Evolutionary conservation across 768 basidiomycete genomes (phyloP), one percentile per base, ranked within the genome.

Genomic region (Leccinum fibrillosum): DNA sequence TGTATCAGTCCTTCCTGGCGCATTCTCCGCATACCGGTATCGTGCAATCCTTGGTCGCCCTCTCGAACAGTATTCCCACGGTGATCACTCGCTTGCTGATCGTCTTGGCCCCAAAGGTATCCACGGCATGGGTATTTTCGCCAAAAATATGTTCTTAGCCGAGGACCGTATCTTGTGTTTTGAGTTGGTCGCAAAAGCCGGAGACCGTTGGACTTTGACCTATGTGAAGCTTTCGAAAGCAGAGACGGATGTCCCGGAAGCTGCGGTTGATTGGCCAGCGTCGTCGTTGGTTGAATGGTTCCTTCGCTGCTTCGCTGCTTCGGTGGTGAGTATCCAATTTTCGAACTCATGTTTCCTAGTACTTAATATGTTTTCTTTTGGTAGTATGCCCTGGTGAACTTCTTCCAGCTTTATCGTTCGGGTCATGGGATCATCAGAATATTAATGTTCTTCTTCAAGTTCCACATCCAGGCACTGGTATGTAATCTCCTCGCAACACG

Each of bases 121-220:
- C 55, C 86, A 96, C 61, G 94, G 94, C 48, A 97, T 97, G 95
- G 88, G 89, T 72, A 95, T 97, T 66, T 96, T 97, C 78, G 93
- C 92, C 35, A 96, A 95, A 77, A 96, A 95, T 73, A 89, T 87
- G 86, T 86, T 86, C 77, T 75, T 90, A 68, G 93, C 93, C 56
- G 94, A 95, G 76, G 94, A 96, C 79, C 91, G 95, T 78, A 98
- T 98, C 63, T 81, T 98, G 26, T 98, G 95, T 75, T 98, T 98
- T 75, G 95, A 98, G 72, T 80, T 98, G 54, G 94, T 95, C 21
- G 94, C 95, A 11, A 98, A 98, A 74, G 86, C 83, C 1, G 82
- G 82, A 44, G 91, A 92, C 62, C 78, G 82, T 59, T 98, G 96
- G 96, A 91, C 89, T 2, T 76, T 98, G 66, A 85, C 84, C 13